phyloP scores from a whole-genome alignment of 352 stramenopile species.

The Thalassiosira ordinaria region DNA sequence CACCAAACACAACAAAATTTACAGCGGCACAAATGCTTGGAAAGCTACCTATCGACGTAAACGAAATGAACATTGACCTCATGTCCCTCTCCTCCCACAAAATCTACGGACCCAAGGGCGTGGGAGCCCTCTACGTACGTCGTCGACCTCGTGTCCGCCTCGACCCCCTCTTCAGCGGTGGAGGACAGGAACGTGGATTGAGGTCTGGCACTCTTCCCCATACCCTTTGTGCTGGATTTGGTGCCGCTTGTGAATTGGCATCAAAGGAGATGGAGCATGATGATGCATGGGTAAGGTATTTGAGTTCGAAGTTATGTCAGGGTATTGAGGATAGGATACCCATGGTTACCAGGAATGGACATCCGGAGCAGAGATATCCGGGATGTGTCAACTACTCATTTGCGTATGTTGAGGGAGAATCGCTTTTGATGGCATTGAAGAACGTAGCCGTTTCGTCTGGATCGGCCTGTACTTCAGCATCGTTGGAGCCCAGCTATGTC shows the following conservation, averaged over 20 bases:
- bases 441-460: slow-evolving; percentile 98
- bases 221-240: slow-evolving; percentile 87
- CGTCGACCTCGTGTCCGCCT: slow-evolving; percentile 94
- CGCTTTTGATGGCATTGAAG: slow-evolving; percentile 98
- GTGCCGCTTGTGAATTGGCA: slow-evolving; percentile 92
- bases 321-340: slow-evolving; percentile 89
- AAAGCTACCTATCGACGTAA: slow-evolving; percentile 96
- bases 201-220: slow-evolving; percentile 91
- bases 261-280: slow-evolving; percentile 95
- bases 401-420: slow-evolving; percentile 99
- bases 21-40: slow-evolving; percentile 95
- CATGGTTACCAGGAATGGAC: slow-evolving; percentile 96
- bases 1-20: neutral
- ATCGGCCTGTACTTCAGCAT: slow-evolving; percentile 95
- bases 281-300: slow-evolving; percentile 91
- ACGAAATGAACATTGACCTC: slow-evolving; percentile 98
- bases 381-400: slow-evolving; percentile 99
- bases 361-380: slow-evolving; percentile 91
- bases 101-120: slow-evolving; percentile 98
- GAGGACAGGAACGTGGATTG: slow-evolving; percentile 97
- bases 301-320: slow-evolving; percentile 94
- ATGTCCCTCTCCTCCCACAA: slow-evolving; percentile 99
- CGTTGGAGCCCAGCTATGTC: slow-evolving; percentile 98
- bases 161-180: slow-evolving; percentile 97
- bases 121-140: slow-evolving; percentile 97